Base-by-base conservation (phyloP, 331 rosid species). In the Quercus lobata region DNA sequence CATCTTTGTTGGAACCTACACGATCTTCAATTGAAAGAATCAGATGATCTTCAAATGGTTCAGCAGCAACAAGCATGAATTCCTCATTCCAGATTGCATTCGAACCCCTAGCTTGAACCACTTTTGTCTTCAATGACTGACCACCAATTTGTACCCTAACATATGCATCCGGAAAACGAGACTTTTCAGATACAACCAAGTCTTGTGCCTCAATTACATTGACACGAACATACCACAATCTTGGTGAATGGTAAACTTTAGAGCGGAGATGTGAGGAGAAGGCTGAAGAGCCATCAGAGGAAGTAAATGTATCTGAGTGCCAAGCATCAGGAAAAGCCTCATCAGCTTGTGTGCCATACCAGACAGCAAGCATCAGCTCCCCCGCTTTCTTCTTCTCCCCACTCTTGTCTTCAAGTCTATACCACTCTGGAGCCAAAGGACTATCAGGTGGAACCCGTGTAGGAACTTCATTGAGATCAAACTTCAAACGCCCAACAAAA, bases 391-490 rank as follows among this genome's bases (percentile, higher is more conserved):
- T 86, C 89, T 84, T 91, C 60, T 78, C 86, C 65, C 91, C 84
- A 24, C 79, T 87, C 91, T 91, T 91, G 71, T 92, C 87, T 60
- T 85, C 93, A 17, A 96, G 76, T 22, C 92, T 77, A 79, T 96
- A 88, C 99, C 99, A 95, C 77, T 95, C 96, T 1, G 99, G 93
- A 82, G 99, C 99, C 96, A 96, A 81, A 7, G 99, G 99, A 84
- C 98, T 96, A 72, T 96, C 92, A 0, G 99, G 94, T 60, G 98
- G 99, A 83, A 84, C 88, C 29, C 98, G 88, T 2, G 53, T 74
- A 46, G 97, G 99, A 80, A 93, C 84, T 37, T 91, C 98, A 69
- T 79, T 65, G 57, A 90, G 94, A 63, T 91, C 92, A 74, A 93
- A 83, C 75, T 66, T 81, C 71, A 88, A 83, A 57, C 69, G 71